Conservation (phyloP, 2,329 filamentous ascomycete species). For the Fusarium anthophilum region DNA sequence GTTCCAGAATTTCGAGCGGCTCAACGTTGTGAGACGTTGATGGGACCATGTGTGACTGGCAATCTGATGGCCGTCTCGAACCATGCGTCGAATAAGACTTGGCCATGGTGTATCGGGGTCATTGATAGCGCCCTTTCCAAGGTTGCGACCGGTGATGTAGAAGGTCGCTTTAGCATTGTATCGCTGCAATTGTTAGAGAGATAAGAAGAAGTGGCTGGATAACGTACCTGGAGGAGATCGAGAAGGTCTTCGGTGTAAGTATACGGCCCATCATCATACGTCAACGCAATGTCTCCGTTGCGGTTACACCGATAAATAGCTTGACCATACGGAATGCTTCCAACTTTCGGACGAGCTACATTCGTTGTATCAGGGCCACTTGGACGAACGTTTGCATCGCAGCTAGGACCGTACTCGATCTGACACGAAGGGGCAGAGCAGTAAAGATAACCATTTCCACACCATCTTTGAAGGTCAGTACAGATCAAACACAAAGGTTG, state of each 20-base stretch:
- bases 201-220: accelerated
- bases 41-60: slow-evolving; percentile 63
- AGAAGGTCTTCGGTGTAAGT: slow-evolving; percentile 54
- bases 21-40: slow-evolving; percentile 52
- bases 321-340: slow-evolving; percentile 64
- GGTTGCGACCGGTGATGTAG: slow-evolving; percentile 49
- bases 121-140: slow-evolving; percentile 56
- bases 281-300: slow-evolving; percentile 53
- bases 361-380: slow-evolving; percentile 63
- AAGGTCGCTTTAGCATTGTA: slow-evolving; percentile 52
- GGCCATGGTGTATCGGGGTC: slow-evolving; percentile 48
- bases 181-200: slow-evolving; percentile 25
- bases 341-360: slow-evolving; percentile 62
- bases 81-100: slow-evolving; percentile 55
- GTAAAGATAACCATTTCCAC: slow-evolving; percentile 63
- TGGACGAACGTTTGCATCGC: slow-evolving; percentile 66
- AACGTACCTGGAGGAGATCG: slow-evolving; percentile 45
- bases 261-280: slow-evolving; percentile 58
- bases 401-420: slow-evolving; percentile 67
- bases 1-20: slow-evolving; percentile 45
- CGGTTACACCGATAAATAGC: slow-evolving; percentile 54
- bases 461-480: slow-evolving; percentile 55
- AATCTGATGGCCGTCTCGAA: slow-evolving; percentile 66
- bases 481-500: too few species aligned
- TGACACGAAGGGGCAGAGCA: slow-evolving; percentile 71